phyloP scores from a whole-genome alignment of 2,329 filamentous ascomycete species.

The Colletotrichum destructivum region DNA sequence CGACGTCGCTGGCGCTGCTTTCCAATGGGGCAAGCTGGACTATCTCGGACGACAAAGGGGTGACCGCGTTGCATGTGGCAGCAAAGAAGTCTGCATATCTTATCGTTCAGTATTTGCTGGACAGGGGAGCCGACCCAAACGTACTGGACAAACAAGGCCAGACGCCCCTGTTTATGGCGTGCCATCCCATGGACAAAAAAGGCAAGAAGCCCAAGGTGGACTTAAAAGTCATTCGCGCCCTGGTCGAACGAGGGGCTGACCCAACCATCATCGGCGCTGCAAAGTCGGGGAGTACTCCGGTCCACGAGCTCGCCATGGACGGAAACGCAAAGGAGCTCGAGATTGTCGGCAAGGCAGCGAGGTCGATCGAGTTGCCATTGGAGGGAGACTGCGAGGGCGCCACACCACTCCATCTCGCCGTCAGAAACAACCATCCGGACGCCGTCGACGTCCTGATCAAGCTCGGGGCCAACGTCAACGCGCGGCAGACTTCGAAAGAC shows the following conservation, averaged over 20 bases:
- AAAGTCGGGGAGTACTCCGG: slow-evolving; percentile 4
- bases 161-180: slow-evolving; percentile 30
- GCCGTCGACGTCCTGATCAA: slow-evolving; percentile 28
- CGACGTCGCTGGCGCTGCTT: slow-evolving; percentile 25
- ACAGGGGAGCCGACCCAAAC: slow-evolving; percentile 35
- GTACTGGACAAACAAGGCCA: slow-evolving; percentile 13
- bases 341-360: slow-evolving; percentile 7
- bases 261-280: slow-evolving; percentile 18
- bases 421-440: slow-evolving; percentile 4
- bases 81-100: slow-evolving; percentile 2
- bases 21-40: slow-evolving; percentile 19
- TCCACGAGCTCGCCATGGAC: slow-evolving; percentile 17
- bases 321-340: slow-evolving; percentile 20
- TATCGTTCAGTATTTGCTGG: slow-evolving; percentile 24
- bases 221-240: slow-evolving; percentile 12
- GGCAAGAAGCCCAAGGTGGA: slow-evolving; percentile 6
- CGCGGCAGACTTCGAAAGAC: slow-evolving; percentile 15
- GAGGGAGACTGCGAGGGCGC: background rate
- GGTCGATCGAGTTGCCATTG: slow-evolving; percentile 18
- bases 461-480: slow-evolving; percentile 13
- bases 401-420: slow-evolving; percentile 16
- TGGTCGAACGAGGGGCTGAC: slow-evolving; percentile 23
- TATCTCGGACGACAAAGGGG: slow-evolving; percentile 7
- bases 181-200: slow-evolving; percentile 15
- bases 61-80: slow-evolving; percentile 26